Conservation (phyloP, 192 early-diverging fungal species). For the Lobosporangium transversale region DNA sequence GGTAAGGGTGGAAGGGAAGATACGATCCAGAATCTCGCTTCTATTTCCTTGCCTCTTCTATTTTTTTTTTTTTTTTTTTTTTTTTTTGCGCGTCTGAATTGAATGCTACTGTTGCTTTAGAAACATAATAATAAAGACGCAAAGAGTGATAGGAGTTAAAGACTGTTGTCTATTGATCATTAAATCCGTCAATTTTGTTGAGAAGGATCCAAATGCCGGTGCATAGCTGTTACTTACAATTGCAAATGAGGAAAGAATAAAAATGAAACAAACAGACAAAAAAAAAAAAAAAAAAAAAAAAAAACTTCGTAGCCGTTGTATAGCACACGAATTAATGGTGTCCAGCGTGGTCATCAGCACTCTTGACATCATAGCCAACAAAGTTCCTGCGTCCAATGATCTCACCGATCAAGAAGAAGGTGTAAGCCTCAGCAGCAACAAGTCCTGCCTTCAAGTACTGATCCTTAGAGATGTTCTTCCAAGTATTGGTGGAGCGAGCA, state of each 20-base stretch:
- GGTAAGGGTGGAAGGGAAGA: no score
- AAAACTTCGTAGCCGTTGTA: no score
- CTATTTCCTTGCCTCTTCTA: background rate
- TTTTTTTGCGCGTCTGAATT: no score
- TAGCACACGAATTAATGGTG: slow-evolving; percentile 37
- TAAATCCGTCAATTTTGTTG: no score
- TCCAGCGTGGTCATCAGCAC: slow-evolving; percentile 38
- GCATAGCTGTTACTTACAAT: slow-evolving; percentile 24
- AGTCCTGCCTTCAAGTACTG: slow-evolving; percentile 63
- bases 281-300: background rate
- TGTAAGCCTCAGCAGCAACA: slow-evolving; percentile 62
- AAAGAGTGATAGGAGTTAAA: no score
- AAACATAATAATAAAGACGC: no score
- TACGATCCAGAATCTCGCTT: background rate
- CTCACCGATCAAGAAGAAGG: slow-evolving; percentile 72
- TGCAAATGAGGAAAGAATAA: slow-evolving; percentile 18
- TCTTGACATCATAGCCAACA: slow-evolving; percentile 67
- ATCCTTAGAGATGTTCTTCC: slow-evolving; percentile 57
- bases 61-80: background rate
- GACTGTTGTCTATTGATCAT: no score
- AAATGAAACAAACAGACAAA: background rate
- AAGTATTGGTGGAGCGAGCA: slow-evolving; percentile 39
- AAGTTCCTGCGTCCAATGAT: slow-evolving; percentile 72
- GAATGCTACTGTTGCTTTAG: no score
- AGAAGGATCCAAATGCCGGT: no score